phyloP scores from a whole-genome alignment of 352 stramenopile species.

The Phytophthora vignae region DNA sequence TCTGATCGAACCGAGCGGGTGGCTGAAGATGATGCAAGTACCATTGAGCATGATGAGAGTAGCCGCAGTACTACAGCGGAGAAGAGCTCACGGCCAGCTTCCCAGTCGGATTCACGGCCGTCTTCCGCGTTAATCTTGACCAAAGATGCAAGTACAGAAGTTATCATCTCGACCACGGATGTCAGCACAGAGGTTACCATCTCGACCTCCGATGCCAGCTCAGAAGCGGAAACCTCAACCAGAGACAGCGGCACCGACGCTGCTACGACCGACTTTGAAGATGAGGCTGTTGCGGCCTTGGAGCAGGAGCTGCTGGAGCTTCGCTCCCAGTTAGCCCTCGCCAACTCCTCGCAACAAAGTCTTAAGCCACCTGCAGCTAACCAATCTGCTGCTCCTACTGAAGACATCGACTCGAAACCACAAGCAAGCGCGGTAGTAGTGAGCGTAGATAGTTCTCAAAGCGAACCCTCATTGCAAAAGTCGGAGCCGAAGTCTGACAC shows the following conservation, averaged over 20 bases:
- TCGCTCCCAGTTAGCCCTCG: constrained; percentile 32
- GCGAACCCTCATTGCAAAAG: neutral
- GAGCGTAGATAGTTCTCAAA: neutral
- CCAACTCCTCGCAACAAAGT: neutral
- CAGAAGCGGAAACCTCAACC: constrained; percentile 11
- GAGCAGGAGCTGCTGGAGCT: constrained; percentile 44
- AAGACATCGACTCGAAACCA: neutral
- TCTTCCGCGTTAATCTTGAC: constrained; percentile 6
- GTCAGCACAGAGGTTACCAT: neutral
- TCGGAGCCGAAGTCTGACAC: neutral
- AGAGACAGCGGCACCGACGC: constrained; percentile 32
- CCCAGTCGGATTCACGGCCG: constrained; percentile 10
- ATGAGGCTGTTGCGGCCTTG: constrained; percentile 23
- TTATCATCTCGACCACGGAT: constrained; percentile 20
- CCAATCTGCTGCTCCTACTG: too few species aligned
- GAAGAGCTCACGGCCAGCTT: constrained; percentile 17
- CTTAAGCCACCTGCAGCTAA: neutral
- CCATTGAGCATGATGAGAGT: neutral
- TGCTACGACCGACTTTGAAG: neutral
- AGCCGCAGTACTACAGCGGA: constrained; percentile 10
- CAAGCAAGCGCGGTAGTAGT: neutral
- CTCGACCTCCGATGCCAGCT: neutral
- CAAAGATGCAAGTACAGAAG: constrained; percentile 6
- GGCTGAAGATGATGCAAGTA: neutral
- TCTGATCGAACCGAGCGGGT: constrained; percentile 10